phyloP scores from a whole-genome alignment of 495 filamentous ascomycete genomes.

The Emericellopsis terricola region DNA sequence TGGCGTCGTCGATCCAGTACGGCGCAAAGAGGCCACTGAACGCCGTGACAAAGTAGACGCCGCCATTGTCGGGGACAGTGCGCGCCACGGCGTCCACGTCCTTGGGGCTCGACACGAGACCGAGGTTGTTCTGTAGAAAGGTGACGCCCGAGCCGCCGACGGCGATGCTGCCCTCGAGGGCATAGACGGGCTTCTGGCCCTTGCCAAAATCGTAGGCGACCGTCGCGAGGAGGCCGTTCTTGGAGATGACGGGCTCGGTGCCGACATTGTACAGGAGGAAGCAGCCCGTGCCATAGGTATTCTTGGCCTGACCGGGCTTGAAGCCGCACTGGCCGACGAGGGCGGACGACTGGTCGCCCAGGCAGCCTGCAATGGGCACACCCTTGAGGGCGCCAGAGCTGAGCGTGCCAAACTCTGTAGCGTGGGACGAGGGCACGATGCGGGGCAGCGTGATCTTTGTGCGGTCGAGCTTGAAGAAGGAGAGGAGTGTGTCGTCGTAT shows the following conservation, averaged over 20 bases:
- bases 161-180: constrained; percentile 81
- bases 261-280: constrained; percentile 94
- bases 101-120: constrained; percentile 57
- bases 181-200: constrained; percentile 62
- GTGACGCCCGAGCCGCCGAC: constrained; percentile 83
- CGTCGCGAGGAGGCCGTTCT: constrained; percentile 73
- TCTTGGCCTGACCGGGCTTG: constrained; percentile 74
- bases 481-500: constrained; percentile 66
- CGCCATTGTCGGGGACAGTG: constrained; percentile 75
- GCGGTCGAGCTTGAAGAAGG: constrained; percentile 67
- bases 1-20: constrained; percentile 96
- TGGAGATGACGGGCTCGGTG: constrained; percentile 75
- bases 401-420: constrained; percentile 55
- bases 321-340: constrained; percentile 88
- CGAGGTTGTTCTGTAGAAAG: constrained; percentile 80
- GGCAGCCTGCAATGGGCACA: constrained; percentile 65
- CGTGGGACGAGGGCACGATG: constrained; percentile 74
- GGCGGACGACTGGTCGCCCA: constrained; percentile 87
- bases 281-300: constrained; percentile 92
- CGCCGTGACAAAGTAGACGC: constrained; percentile 86
- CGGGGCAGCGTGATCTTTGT: constrained; percentile 63
- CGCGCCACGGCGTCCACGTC: constrained; percentile 72
- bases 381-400: constrained; percentile 50
- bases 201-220: constrained; percentile 75
- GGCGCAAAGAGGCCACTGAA: constrained; percentile 93